Evolutionary conservation across 2,329 filamentous ascomycete species (phyloP), one percentile per base, ranked within the genome.

Genomic region (Colletotrichum scovillei): DNA sequence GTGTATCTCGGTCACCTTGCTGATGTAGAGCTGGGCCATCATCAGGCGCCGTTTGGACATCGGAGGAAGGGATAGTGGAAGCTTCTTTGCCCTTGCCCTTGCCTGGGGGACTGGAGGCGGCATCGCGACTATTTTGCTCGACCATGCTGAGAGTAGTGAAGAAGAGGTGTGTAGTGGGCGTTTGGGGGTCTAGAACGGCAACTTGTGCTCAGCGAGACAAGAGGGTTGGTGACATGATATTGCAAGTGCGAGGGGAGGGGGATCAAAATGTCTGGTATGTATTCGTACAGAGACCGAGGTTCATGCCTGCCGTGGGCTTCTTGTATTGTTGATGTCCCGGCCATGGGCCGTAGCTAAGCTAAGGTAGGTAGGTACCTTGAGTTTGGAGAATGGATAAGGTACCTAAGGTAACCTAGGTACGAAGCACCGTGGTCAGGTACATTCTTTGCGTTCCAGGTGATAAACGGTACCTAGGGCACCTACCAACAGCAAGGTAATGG

Each of bases 51-150:
- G 42, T n/a, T 22, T 72, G 46, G 22, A 26, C 38, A 28, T n/a
- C 35, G 24, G 42, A n/a, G 16, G 64, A 49, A 35, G 26, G 22
- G 14, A 42, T 22, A 16, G 26, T 9, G 16, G 69, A 63, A 26
- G 56, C 11, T 26, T 59, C 66, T 24, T 64, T 72, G 24, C 42
- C 67, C 46, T 73, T 73, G 30, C 59, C 66, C 49, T 73, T 65
- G 30, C 53, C 66, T 30, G 69, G 56, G 30, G 5, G 14, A 30
- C n/a, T 42, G n/a, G 32, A 22, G 19, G 8, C 16, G 19, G 24
- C 30, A n/a, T 57, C n/a, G 46, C 19, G n/a, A 26, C 24, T 28
- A 16, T 52, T 49, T 8, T 24, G 26, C 28, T 52, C 32, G 42
- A 52, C 42, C 69, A 72, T 72, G 22, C 14, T n/a, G 35, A 42